Base-by-base conservation (phyloP, 2,329 filamentous ascomycete species). In the Diaporthe sp. region DNA sequence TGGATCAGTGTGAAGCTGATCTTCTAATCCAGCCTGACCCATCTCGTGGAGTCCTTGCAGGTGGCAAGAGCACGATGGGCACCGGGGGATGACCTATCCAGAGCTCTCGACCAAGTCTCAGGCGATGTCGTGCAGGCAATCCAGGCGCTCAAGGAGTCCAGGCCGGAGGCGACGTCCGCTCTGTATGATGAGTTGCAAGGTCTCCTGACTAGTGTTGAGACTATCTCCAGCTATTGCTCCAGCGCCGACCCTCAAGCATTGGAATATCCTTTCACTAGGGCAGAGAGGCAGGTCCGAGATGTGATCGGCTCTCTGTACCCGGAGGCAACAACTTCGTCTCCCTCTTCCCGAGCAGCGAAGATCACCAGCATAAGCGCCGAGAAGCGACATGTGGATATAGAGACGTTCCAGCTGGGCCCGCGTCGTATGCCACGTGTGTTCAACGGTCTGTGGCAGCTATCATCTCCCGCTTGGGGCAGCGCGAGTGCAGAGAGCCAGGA, bases 51-150 rank as follows among this genome's bases (percentile, higher is more conserved):
- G 3, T 76, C 78, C 25, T 73, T 82, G 40, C 35, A 57, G 12
- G 40, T 35, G 3, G 77, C 77, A 7, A 52, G 60, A n/a, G 77
- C 78, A 4, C 50, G 73, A 25, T 82, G 81, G 81, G 54, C 76
- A 2, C 61, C 28, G 3, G 73, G 75, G n/a, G 77, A 78, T n/a
- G 68, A 78, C 7, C 71, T 82, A 4, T 75, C 76, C 40, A 54
- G 35, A n/a, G 52, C 75, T 2, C 74, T 84, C 6, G 79, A 78
- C 12, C 74, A 66, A 2, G 80, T 83, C 40, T 79, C 79, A 55
- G 82, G 82, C 35, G 83, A 84, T 66, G 79, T 84, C 40, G 81
- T 84, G 4, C 83, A 85, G 71, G 81, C 82, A 10, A 77, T 83
- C 25, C 82, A 84, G 61, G 82, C 83, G 2, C 76, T 84, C 25